A percentile compares a stretch with the other conserved stretches of the same genome.
Evolutionary conservation across 2,329 filamentous ascomycete genomes (phyloP).

Genomic region (Lecanicillium sp.): DNA sequence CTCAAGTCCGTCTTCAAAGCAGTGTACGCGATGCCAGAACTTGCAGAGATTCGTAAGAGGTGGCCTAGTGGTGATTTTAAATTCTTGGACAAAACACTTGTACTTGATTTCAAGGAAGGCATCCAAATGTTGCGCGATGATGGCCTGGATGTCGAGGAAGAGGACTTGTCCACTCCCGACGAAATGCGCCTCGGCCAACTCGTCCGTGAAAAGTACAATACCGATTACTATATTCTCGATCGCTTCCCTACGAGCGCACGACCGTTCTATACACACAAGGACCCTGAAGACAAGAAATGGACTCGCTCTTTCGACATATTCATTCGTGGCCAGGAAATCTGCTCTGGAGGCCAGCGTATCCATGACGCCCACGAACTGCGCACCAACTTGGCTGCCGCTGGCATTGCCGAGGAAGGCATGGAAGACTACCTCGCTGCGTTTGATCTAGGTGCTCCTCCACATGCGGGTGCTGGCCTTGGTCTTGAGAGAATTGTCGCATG

Average conservation of each 20-base stretch:
- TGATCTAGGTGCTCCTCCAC: conserved; percentile 79
- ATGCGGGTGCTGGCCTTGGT: conserved; percentile 84
- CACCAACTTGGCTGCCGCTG: conserved; percentile 65
- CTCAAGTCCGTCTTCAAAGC: conserved; percentile 62
- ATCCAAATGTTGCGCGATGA: conserved; percentile 78
- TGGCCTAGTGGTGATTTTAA: conserved; percentile 83
- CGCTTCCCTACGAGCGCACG: conserved; percentile 80
- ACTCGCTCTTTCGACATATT: conserved; percentile 97
- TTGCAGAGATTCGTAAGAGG: conserved; percentile 71
- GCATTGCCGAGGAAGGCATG: conserved; percentile 74
- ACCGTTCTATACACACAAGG: conserved; percentile 87
- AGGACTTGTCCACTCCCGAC: conserved; percentile 77
- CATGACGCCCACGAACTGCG: conserved; percentile 69
- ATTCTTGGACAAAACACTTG: conserved; percentile 77
- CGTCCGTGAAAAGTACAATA: conserved; percentile 77
- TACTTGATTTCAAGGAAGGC: conserved; percentile 72
- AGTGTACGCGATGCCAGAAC: conserved; percentile 48
- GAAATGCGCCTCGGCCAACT: conserved; percentile 80
- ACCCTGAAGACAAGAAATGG: conserved; percentile 59
- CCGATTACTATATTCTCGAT: conserved; percentile 91
- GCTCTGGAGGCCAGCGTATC: conserved; percentile 88
- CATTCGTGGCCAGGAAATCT: conserved; percentile 84
- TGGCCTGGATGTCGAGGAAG: conserved; percentile 61
- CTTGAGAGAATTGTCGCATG: conserved; percentile 84
- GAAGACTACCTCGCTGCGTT: conserved; percentile 86